Evolutionary conservation across 169 alveolate species (phyloP), one percentile per base, ranked within the genome.

Genomic region (Plasmodium gaboni): DNA sequence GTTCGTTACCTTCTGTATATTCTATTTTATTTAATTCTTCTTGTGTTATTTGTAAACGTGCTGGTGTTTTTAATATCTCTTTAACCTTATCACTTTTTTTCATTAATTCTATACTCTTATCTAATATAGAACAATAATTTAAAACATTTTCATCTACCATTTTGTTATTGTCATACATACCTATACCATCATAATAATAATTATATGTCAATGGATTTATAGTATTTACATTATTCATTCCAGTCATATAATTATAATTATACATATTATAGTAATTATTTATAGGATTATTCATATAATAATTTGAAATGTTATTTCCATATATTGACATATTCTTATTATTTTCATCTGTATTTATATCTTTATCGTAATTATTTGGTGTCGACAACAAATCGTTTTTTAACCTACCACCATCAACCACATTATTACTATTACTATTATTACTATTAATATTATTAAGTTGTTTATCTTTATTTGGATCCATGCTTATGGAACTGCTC

Each of bases 1-100:
- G 99, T 67, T 98, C 98, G 89, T 96, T 98, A 0, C 99, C 99
- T 74, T 92, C 91, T n/a, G 90, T 65, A 64, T 93, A 72, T n/a
- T 91, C 86, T 10, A 67, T 59, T 55, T 71, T 72, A 61, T 85
- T 85, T 22, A 71, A 51, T 65, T 72, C 87, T 19, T 73, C 91
- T 26, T 71, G 91, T 28, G 86, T 73, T 6, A 85, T 67, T 42
- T 85, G 91, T 38, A 71, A 61, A 7, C 78, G 68, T 26, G 91
- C 91, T 26, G 91, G 91, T 2, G 28, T 24, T 24, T 76, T 76
- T 51, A 76, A 38, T 13, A 76, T 76, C 50, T 63, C 89, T 26
- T 76, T 76, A 26, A 76, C 89, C 19, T 76, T 76, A 50, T 76
- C 89, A 38, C 74, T 76, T 50, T 64, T 76, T 55, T 76, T 76